Conservation (phyloP, 768 basidiomycete genomes). For the Lentinula sp. region DNA sequence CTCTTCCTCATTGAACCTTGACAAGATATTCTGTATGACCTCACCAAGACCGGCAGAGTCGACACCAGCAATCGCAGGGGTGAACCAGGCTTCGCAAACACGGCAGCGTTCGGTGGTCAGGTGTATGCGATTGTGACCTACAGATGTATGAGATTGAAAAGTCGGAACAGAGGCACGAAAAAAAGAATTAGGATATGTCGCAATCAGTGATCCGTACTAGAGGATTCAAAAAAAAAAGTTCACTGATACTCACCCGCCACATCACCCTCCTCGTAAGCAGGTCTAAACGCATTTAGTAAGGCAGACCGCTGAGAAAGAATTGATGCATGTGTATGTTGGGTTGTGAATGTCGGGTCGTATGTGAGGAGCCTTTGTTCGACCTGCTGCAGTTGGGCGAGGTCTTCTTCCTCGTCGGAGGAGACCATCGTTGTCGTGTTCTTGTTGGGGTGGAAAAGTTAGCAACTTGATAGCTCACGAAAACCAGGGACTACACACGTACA, state of each 20-base stretch:
- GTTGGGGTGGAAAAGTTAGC: not conserved
- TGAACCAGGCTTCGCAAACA: slow-evolving; percentile 89
- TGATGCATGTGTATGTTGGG: slow-evolving; percentile 77
- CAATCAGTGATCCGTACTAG: no score
- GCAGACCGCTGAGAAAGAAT: slow-evolving; percentile 74
- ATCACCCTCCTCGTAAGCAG: slow-evolving; percentile 72
- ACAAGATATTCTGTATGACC: slow-evolving; percentile 78
- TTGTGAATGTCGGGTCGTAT: slow-evolving; percentile 81
- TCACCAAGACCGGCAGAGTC: slow-evolving; percentile 96
- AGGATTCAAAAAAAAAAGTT: not conserved
- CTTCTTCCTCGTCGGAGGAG: slow-evolving; percentile 91
- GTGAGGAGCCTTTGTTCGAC: slow-evolving; percentile 79
- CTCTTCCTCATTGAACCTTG: slow-evolving; percentile 61
- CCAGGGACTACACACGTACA: slow-evolving; percentile 34
- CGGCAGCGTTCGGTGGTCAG: slow-evolving; percentile 87
- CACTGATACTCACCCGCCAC: slow-evolving; percentile 39
- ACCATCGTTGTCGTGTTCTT: slow-evolving; percentile 58
- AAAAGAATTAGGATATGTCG: no score
- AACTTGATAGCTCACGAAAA: not conserved
- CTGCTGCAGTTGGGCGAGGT: slow-evolving; percentile 59
- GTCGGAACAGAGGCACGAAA: no score
- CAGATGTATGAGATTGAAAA: not conserved
- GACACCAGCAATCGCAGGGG: slow-evolving; percentile 89
- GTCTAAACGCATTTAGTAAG: slow-evolving; percentile 80
- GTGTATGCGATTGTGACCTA: slow-evolving; percentile 73